Evolutionary conservation across 176 grass and related monocot species (phyloP), one percentile per base, ranked within the genome.

Genomic region (Secale cereale): DNA sequence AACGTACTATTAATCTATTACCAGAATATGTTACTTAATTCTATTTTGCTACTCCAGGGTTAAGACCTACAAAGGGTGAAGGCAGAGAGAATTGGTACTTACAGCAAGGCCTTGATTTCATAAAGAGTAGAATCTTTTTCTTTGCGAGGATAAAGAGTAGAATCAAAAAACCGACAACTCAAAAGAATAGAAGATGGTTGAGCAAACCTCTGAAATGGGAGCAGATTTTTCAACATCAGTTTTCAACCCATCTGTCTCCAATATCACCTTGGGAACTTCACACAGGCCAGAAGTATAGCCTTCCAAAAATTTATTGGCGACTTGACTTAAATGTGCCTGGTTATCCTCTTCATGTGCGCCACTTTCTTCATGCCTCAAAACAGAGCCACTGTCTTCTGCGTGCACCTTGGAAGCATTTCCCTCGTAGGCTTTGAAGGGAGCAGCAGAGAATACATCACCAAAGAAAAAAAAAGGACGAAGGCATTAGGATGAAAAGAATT

Each of bases 141-240:
- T n/a, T n/a, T n/a, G n/a, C n/a, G n/a, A n/a, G n/a, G n/a, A 45
- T 63, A 3, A 13, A 63, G 30, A 54, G 52, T 63, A 35, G 8
- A 79, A 71, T 36, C 5, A 80, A 57, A 22, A 57, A 25, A 17
- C 27, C 6, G 1, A 52, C 37, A 46, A 57, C n/a, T 61, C 35
- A 76, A 27, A 6, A 74, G 59, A 39, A 66, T 29, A 83, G 70
- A 74, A 78, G 54, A 80, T 65, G 68, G 46, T 35, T 75, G 16
- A 7, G 45, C 45, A 39, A 83, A 87, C 89, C 89, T 91, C 68
- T 77, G 82, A 82, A 78, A 82, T 77, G 48, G 75, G 14, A 36
- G 74, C 52, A 57, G 52, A 57, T 22, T 57, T 57, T 57, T 57
- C 52, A 70, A 22, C 20, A 63, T 66, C 62, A 25, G 20, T 62